These are phyloP conservation scores for Lotus japonicus DNA, from an alignment of 306 rosid species.

Conservation along the genomic window DNA sequence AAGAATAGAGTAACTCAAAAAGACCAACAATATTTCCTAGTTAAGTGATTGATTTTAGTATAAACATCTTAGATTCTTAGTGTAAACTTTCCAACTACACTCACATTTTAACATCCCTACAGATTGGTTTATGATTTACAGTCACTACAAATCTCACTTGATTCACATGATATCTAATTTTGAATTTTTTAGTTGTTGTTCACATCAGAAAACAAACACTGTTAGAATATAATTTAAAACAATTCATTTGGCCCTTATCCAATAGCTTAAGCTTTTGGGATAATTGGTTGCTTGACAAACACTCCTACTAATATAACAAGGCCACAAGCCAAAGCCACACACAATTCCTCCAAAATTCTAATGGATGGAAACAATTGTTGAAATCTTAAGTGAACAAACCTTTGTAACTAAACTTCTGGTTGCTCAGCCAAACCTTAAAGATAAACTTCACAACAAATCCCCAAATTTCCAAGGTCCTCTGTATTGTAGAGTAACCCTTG, in stretches of 20 bases:
- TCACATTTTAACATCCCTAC: neutral
- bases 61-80: neutral
- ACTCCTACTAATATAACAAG: neutral
- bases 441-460: conserved; percentile 74
- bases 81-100: neutral
- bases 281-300: no score
- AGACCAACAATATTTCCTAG: neutral
- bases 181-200: neutral
- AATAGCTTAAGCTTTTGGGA: no score
- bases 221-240: no score
- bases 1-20: neutral
- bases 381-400: conserved; percentile 32
- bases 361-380: neutral
- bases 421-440: conserved; percentile 74
- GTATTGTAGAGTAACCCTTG: conserved; percentile 93
- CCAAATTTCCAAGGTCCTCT: conserved; percentile 95
- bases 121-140: neutral
- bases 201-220: neutral
- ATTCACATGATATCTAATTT: neutral
- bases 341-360: neutral
- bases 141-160: neutral
- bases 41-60: neutral
- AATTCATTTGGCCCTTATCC: no score
- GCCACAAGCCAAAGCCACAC: neutral
- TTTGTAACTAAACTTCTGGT: conserved; percentile 68